Percentiles rank a stretch among this genome's conserved stretches.
These are phyloP conservation scores for Vaccinium darrowii DNA, from an alignment of 148 eudicot genomes.

Conservation along the genomic window DNA sequence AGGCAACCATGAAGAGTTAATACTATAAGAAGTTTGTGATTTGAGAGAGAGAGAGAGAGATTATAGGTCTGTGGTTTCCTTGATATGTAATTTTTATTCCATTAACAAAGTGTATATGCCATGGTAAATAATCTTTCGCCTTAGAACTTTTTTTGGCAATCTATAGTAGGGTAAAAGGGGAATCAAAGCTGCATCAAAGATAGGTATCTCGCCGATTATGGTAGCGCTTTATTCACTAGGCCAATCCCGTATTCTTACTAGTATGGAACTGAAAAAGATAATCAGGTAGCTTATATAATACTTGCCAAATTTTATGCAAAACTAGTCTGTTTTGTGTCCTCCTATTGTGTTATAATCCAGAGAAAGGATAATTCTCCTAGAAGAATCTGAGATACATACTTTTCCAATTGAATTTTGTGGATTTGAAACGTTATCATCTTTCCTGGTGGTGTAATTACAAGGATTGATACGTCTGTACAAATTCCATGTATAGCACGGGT, in stretches of 20 bases:
- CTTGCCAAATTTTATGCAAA: neutral
- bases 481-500: too few relatives aligned
- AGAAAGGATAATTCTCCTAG: neutral
- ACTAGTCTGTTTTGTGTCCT: neutral
- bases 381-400: too few relatives aligned
- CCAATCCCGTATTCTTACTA: neutral
- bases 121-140: neutral
- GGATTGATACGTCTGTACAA: too few relatives aligned
- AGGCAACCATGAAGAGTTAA: neutral
- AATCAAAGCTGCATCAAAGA: neutral
- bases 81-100: neutral
- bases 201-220: neutral
- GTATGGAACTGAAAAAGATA: neutral
- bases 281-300: neutral
- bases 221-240: neutral
- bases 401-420: too few relatives aligned
- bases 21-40: neutral
- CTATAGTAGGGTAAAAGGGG: too few relatives aligned
- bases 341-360: neutral
- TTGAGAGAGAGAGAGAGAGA: too few relatives aligned
- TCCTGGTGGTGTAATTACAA: too few relatives aligned
- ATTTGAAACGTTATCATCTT: too few relatives aligned
- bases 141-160: too few relatives aligned
- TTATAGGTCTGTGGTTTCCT: neutral
- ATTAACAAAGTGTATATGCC: neutral